Evolutionary conservation across 768 basidiomycete genomes (phyloP).

Genomic region (Pleurotus tuoliensis): DNA sequence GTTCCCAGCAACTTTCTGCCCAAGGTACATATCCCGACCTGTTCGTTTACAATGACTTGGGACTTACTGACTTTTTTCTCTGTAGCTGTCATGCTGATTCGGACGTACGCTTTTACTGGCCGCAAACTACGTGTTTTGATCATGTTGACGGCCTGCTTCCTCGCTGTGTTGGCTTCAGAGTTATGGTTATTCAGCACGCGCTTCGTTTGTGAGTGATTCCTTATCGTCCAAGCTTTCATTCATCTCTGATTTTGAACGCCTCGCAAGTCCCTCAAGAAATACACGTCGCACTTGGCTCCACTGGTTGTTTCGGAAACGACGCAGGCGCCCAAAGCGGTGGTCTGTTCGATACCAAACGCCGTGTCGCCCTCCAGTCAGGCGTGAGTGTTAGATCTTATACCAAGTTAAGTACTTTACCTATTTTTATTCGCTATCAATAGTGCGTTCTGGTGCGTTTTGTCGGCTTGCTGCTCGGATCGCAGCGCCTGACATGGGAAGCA

Average conservation of each 20-base stretch:
- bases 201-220: slow-evolving; percentile 13
- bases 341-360: slow-evolving; percentile 1
- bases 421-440: background rate
- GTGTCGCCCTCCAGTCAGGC: slow-evolving; percentile 7
- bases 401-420: too few relatives aligned
- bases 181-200: slow-evolving; percentile 20
- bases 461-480: too few relatives aligned
- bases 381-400: background rate
- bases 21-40: slow-evolving; percentile 11
- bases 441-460: slow-evolving; percentile 6
- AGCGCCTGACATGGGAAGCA: background rate
- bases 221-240: too few relatives aligned
- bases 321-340: background rate
- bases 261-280: slow-evolving; percentile 7
- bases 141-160: slow-evolving; percentile 13
- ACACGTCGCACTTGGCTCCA: background rate
- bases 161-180: slow-evolving; percentile 13
- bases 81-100: slow-evolving; percentile 19
- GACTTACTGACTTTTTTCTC: background rate
- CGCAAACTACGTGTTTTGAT: slow-evolving; percentile 9
- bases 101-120: slow-evolving; percentile 25
- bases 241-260: background rate
- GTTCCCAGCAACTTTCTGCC: slow-evolving; percentile 15
- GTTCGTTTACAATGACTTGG: background rate
- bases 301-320: slow-evolving; percentile 13